These are phyloP conservation scores for Aspergillus funiculosus DNA, from an alignment of 495 filamentous ascomycete species.

Conservation along the genomic window DNA sequence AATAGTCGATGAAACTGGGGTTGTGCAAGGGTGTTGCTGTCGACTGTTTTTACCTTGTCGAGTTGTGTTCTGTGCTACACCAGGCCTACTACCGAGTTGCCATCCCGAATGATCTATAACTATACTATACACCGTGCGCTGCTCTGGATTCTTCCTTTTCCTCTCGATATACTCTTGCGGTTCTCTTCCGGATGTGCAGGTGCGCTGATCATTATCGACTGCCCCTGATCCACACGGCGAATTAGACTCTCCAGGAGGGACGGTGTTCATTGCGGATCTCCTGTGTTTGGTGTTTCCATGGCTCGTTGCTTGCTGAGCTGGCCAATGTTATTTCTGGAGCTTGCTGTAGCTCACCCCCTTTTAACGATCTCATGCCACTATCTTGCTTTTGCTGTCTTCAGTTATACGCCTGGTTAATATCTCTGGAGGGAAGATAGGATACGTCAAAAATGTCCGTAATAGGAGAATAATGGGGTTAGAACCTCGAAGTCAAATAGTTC, in stretches of 20 bases:
- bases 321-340: conserved; percentile 13
- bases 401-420: not conserved
- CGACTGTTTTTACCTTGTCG: not conserved
- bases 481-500: no score
- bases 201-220: not conserved
- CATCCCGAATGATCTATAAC: not conserved
- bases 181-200: conserved; percentile 6
- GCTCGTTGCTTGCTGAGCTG: conserved; percentile 2
- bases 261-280: conserved; percentile 4
- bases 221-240: conserved; percentile 8
- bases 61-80: not conserved
- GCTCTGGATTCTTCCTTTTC: not conserved
- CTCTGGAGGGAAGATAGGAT: not conserved
- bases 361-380: not conserved
- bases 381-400: not conserved
- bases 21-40: not conserved
- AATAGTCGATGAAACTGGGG: not conserved
- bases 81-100: not conserved
- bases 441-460: not conserved
- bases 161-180: conserved; percentile 1
- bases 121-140: not conserved
- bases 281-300: conserved; percentile 5
- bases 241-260: conserved; percentile 1
- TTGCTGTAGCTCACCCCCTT: not conserved
- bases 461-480: not conserved